These are phyloP conservation scores for Perkinsus chesapeaki DNA, from an alignment of 169 alveolate species.

Conservation along the genomic window DNA sequence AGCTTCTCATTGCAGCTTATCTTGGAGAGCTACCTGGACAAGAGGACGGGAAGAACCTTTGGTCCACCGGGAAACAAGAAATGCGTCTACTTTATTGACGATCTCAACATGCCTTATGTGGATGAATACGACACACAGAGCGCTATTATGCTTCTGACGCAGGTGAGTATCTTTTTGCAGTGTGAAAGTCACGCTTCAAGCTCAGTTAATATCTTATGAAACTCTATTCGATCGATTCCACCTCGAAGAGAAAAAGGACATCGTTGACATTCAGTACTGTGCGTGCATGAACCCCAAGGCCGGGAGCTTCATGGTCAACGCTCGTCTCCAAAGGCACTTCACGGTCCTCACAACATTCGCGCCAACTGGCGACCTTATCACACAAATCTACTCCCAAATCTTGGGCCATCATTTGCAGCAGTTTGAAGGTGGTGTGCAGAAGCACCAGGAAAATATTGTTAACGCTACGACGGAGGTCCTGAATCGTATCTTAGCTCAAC, in stretches of 20 bases:
- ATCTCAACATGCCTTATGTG: constrained; percentile 86
- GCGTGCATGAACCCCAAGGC: constrained; percentile 90
- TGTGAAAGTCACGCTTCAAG: constrained; percentile 31
- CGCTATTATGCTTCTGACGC: constrained; percentile 76
- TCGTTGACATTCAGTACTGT: constrained; percentile 82
- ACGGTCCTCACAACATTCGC: constrained; percentile 71
- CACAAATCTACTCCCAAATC: constrained; percentile 67
- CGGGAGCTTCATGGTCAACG: constrained; percentile 82
- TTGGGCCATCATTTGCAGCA: constrained; percentile 72
- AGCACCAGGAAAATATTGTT: constrained; percentile 52
- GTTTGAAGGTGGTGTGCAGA: constrained; percentile 64
- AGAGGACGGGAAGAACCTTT: constrained; percentile 79
- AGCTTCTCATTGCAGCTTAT: constrained; percentile 71
- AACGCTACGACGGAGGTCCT: constrained; percentile 46
- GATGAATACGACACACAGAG: constrained; percentile 89
- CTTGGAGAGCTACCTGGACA: constrained; percentile 61
- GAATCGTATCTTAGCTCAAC: constrained; percentile 49
- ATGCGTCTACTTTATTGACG: constrained; percentile 85
- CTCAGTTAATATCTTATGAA: constrained; percentile 64
- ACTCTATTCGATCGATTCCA: constrained; percentile 76
- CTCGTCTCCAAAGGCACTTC: constrained; percentile 83
- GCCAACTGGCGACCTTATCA: constrained; percentile 70
- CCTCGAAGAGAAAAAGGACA: constrained; percentile 78
- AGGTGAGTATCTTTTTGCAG: constrained; percentile 27
- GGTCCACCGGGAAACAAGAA: constrained; percentile 87